Evolutionary conservation across 2,329 filamentous ascomycete species (phyloP).

Genomic region (Colletotrichum sp.): DNA sequence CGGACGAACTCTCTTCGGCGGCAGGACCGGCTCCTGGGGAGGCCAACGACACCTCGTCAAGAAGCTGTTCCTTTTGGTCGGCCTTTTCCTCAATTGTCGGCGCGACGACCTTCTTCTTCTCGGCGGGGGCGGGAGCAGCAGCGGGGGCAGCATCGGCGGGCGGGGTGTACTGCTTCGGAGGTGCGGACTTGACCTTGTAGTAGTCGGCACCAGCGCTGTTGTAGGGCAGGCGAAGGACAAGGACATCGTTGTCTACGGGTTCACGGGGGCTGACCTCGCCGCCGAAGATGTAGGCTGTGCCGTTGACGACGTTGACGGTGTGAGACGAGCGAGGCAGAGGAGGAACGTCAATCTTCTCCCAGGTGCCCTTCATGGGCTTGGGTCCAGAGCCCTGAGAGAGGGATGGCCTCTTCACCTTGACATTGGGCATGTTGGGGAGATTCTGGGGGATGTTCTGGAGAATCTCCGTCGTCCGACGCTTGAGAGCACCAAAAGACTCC

Average conservation of each 20-base stretch:
- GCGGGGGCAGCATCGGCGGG: slow-evolving; percentile 23
- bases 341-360: slow-evolving; percentile 62
- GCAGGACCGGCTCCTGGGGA: slow-evolving; percentile 30
- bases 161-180: slow-evolving; percentile 31
- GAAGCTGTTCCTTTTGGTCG: slow-evolving; percentile 36
- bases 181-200: slow-evolving; percentile 57
- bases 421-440: slow-evolving; percentile 39
- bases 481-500: slow-evolving; percentile 59
- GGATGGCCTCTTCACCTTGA: slow-evolving; percentile 23
- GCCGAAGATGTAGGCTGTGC: slow-evolving; percentile 73
- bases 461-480: slow-evolving; percentile 61
- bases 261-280: slow-evolving; percentile 72
- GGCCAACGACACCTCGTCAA: slow-evolving; percentile 47
- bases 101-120: slow-evolving; percentile 11
- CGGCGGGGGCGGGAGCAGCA: slow-evolving; percentile 11
- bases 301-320: slow-evolving; percentile 64
- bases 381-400: slow-evolving; percentile 16
- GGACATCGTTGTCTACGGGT: slow-evolving; percentile 76
- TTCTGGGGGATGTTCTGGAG: slow-evolving; percentile 55
- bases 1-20: slow-evolving; percentile 21
- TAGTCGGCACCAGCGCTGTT: slow-evolving; percentile 65
- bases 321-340: slow-evolving; percentile 77
- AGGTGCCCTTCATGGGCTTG: slow-evolving; percentile 58
- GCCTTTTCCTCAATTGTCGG: slow-evolving; percentile 23
- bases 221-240: slow-evolving; percentile 66